These are phyloP conservation scores for Suhomyces vadensis DNA, from an alignment of 805 yeast species.

Conservation along the genomic window DNA sequence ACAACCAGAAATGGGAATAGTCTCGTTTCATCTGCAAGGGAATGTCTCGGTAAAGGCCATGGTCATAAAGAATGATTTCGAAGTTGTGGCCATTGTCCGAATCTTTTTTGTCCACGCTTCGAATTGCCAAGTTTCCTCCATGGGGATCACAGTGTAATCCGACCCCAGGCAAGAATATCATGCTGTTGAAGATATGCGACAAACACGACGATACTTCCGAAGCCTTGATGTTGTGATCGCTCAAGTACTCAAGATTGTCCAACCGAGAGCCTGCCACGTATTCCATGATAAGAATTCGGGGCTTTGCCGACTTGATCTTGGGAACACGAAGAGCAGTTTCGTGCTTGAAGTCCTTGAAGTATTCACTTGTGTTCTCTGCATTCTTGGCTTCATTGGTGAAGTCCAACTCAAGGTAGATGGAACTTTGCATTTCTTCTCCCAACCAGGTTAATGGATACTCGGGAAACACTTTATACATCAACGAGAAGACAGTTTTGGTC, in stretches of 20 bases:
- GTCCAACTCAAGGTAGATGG: conserved; percentile 89
- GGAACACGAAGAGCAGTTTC: conserved; percentile 84
- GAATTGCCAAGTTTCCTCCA: conserved; percentile 91
- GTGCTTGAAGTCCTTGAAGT: conserved; percentile 56
- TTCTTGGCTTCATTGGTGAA: conserved; percentile 85
- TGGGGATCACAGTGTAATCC: conserved; percentile 98
- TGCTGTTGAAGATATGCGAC: conserved; percentile 86
- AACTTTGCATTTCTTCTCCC: conserved; percentile 86
- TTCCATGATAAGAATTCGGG: conserved; percentile 85
- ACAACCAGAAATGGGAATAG: conserved; percentile 91
- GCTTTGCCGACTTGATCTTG: conserved; percentile 59
- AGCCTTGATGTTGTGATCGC: conserved; percentile 62
- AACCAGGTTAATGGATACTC: conserved; percentile 94
- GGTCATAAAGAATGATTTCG: conserved; percentile 90
- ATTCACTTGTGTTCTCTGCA: conserved; percentile 65
- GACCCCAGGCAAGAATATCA: conserved; percentile 92
- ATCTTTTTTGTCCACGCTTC: conserved; percentile 29
- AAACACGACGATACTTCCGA: conserved; percentile 81
- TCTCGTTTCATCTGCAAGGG: conserved; percentile 73
- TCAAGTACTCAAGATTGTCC: conserved; percentile 70
- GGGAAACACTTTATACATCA: conserved; percentile 81
- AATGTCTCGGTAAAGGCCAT: conserved; percentile 87
- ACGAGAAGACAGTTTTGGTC: conserved; percentile 71
- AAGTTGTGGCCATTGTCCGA: conserved; percentile 62
- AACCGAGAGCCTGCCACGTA: conserved; percentile 78